These are phyloP conservation scores for Nymphaea colorata DNA, from an alignment of 164 flowering plant species.

Conservation along the genomic window DNA sequence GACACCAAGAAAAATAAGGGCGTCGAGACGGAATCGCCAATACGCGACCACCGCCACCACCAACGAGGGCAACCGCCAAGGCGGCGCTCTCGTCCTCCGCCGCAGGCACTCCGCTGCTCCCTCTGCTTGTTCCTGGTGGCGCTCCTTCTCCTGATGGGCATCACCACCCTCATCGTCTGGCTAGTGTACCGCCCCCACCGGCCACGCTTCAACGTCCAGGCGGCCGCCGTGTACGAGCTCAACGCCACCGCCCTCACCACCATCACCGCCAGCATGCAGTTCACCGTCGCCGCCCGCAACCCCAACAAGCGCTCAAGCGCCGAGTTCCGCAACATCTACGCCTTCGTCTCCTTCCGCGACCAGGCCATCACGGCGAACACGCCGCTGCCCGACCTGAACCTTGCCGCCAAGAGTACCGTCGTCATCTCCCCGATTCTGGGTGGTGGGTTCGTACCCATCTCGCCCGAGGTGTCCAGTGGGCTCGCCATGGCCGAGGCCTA, in stretches of 20 bases:
- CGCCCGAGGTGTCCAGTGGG: constrained; percentile 48
- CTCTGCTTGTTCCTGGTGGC: constrained; percentile 16
- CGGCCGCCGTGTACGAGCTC: constrained; percentile 47
- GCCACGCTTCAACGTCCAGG: constrained; percentile 58
- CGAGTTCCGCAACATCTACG: constrained; percentile 46
- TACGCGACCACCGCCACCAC: background rate
- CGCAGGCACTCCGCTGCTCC: background rate
- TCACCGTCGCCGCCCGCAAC: constrained; percentile 60
- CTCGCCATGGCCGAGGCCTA: constrained; percentile 39
- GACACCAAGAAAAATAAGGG: background rate
- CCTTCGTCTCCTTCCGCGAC: constrained; percentile 39
- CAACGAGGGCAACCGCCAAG: background rate
- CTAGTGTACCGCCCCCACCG: constrained; percentile 59
- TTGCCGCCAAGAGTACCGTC: constrained; percentile 38
- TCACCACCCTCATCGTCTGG: constrained; percentile 45
- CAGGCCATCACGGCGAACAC: constrained; percentile 49
- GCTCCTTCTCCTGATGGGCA: constrained; percentile 46
- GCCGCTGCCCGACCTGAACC: constrained; percentile 50
- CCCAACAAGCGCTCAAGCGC: constrained; percentile 53
- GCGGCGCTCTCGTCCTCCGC: background rate
- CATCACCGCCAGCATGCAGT: constrained; percentile 56
- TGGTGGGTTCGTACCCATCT: constrained; percentile 32
- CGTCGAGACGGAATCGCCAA: background rate
- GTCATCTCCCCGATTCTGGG: constrained; percentile 55
- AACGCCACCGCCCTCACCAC: constrained; percentile 38